Evolutionary conservation across 2,329 filamentous ascomycete species (phyloP), one percentile per base, ranked within the genome.

Genomic region (Penicillium capsulatum): DNA sequence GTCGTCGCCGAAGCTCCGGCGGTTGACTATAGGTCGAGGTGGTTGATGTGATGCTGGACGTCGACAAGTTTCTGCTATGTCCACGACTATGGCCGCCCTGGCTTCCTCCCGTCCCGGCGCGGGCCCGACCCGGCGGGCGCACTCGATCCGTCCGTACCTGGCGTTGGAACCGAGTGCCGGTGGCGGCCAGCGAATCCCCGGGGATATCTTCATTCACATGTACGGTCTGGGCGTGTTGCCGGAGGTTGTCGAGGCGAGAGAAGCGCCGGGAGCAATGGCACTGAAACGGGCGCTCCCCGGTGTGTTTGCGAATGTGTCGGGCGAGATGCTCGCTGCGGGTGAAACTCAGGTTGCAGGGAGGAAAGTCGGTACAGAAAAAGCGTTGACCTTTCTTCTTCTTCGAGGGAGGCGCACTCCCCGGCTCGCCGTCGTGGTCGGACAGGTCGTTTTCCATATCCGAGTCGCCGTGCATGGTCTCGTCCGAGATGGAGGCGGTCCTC

Each of bases 171-270:
- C 91, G 77, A 7, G 90, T 94, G 16, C 90, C 89, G 1, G 87
- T 92, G 3, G 91, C 92, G 11, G 92, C 92, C 14, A 97, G 77
- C 1, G 92, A 97, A 63, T 96, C 89, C 28, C 83, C 81, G 3
- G 92, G 92, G 22, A 98, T 98, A 41, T 96, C 89, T 63, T 97
- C 92, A 63, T 97, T 96, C 42, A 94, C 86, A 63, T 98, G 92
- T 1, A 98, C 92, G 0, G 92, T 97, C 65, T 96, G 90, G 31
- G 92, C 92, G 73, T 98, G 92, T 62, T 98, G 92, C 43, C 92
- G 81, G 36, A 98, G 72, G 60, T 98, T 98, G 65, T 98, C 91
- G 31, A 97, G 77, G 34, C 91, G 80, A 7, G 92, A 97, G 63
- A 98, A 98, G 39, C 89, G 80, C 35, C 92, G 80, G 2, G 84